Percentiles rank a stretch among this genome's conserved stretches.
These are phyloP conservation scores for Pelagomonas calceolata DNA, from an alignment of 108 stramenopile species.

Conservation along the genomic window DNA sequence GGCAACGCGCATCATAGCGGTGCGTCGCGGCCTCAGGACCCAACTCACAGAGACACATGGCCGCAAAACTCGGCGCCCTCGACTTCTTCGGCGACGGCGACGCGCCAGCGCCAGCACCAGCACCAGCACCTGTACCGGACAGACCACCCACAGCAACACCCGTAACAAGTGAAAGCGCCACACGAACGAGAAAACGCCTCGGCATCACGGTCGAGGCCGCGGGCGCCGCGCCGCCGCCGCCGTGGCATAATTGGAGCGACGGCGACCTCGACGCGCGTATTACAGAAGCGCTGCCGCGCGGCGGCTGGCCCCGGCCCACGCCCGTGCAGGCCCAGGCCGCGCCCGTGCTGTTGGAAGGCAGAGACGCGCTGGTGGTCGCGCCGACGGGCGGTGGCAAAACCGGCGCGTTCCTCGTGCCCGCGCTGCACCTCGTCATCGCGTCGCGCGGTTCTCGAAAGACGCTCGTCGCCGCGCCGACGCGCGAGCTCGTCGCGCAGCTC, in stretches of 20 bases:
- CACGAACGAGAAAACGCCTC: constrained; percentile 30
- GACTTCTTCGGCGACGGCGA: too few species aligned
- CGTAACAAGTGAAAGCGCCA: not conserved
- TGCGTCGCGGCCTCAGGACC: too few species aligned
- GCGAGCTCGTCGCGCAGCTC: constrained; percentile 86
- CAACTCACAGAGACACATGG: too few species aligned
- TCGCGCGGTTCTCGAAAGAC: constrained; percentile 50
- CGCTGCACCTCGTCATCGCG: constrained; percentile 52
- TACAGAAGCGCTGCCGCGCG: constrained; percentile 16
- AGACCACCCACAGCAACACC: not conserved
- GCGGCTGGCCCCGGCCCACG: not conserved
- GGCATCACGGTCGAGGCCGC: constrained; percentile 32
- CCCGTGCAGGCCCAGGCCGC: constrained; percentile 14
- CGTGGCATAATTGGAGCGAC: constrained; percentile 19
- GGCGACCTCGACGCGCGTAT: constrained; percentile 7
- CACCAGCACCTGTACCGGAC: too few species aligned
- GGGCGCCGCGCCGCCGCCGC: constrained; percentile 18
- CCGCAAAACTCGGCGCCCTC: too few species aligned
- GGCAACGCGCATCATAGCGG: too few species aligned
- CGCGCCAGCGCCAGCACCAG: too few species aligned
- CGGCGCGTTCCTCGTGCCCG: constrained; percentile 72
- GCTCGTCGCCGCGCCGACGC: constrained; percentile 73
- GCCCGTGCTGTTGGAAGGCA: constrained; percentile 51
- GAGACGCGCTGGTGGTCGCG: constrained; percentile 74
- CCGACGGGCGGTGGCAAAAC: constrained; percentile 90